Evolutionary conservation across 169 alveolate species (phyloP), one percentile per base, ranked within the genome.

Genomic region (Neospora caninum): DNA sequence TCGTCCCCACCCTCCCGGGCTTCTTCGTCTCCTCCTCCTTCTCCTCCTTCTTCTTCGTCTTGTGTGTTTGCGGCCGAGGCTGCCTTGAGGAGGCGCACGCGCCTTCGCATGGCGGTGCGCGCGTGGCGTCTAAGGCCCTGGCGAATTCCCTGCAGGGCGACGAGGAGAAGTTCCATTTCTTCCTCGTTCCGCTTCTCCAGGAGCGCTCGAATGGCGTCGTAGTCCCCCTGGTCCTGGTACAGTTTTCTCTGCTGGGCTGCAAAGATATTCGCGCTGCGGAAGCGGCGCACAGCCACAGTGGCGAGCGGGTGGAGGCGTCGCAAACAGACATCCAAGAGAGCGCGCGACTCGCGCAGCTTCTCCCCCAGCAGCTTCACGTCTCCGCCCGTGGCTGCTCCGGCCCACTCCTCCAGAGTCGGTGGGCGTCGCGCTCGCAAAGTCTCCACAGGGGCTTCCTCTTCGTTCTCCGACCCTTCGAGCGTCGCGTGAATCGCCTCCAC

Each of bases 141-240:
- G 43, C 89, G 53, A 39, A 82, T 42, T 64, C 89, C 89, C 38
- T 82, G 89, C 6, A 82, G 34, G 31, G 89, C 89, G 69, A 82
- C 67, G 38, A 82, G 64, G 25, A 82, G 89, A 22, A 82, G 64
- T 49, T 82, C 89, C 67, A 43, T 38, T 42, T 82, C 89, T 41
- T 82, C 89, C 39, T 82, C 89, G 41, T 38, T 82, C 38, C 89
- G 38, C 89, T 82, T 82, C 89, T 38, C 89, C 89, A 82, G 31
- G 25, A 41, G 36, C 41, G 89, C 89, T 1, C 41, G n/a, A 29
- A 82, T 42, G 18, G 89, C 89, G 54, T 82, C 89, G 89, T 82
- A 82, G 89, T 82, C 89, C 31, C 89, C 89, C 38, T 82, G 89
- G 36, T 82, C 89, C 41, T 42, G 69, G 22, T 29, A 36, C 89